Evolutionary conservation across 345 rosid species (phyloP).

Genomic region (Orychophragmus violaceus): DNA sequence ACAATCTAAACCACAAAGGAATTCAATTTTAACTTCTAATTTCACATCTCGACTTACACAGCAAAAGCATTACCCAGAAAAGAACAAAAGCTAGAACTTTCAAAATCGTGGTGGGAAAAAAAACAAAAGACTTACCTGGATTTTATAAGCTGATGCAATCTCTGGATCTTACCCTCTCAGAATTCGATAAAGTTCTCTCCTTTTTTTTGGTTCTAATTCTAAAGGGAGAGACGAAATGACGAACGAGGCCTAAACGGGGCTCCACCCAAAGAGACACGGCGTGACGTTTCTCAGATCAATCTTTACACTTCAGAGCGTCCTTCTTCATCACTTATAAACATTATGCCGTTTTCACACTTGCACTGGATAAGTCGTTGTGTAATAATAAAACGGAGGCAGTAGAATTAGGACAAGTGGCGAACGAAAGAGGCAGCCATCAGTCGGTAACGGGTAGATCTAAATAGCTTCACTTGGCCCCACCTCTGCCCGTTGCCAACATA

Average conservation of each 20-base stretch:
- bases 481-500: constrained; percentile 24
- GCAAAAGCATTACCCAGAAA: constrained; percentile 9
- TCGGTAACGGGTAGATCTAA: constrained; percentile 28
- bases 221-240: constrained; percentile 19
- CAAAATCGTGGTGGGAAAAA: background rate
- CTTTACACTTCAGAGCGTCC: background rate
- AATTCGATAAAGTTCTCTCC: constrained; percentile 16
- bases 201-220: background rate
- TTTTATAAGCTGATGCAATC: constrained; percentile 27
- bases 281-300: background rate
- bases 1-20: background rate
- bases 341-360: background rate
- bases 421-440: background rate
- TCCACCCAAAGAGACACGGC: background rate
- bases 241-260: constrained; percentile 16
- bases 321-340: background rate
- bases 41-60: constrained; percentile 5
- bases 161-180: constrained; percentile 26
- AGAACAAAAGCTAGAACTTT: constrained; percentile 5
- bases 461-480: constrained; percentile 4
- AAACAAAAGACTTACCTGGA: constrained; percentile 1
- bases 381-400: background rate
- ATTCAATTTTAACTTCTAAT: background rate
- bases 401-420: constrained; percentile 19
- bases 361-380: constrained; percentile 10